Evolutionary conservation across 129 eudicot genomes (phyloP).

Genomic region (Ambrosia artemisiifolia): DNA sequence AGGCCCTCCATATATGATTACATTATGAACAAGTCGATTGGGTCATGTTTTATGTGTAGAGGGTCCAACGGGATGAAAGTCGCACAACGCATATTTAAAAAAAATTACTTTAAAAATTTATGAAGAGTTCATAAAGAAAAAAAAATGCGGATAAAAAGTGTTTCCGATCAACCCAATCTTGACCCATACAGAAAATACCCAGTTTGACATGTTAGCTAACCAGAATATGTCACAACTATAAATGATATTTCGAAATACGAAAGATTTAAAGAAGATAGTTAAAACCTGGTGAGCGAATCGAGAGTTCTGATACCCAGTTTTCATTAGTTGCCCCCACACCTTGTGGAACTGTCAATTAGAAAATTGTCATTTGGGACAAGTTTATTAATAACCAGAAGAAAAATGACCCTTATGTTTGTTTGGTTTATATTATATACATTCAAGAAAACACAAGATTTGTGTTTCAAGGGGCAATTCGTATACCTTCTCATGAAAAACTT

Average conservation of each 20-base stretch:
- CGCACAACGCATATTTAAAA: background rate
- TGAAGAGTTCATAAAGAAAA: background rate
- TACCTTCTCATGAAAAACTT: constrained; percentile 77
- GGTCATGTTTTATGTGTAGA: background rate
- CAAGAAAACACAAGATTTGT: background rate
- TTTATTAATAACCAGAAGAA: background rate
- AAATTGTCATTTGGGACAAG: background rate
- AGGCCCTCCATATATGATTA: background rate
- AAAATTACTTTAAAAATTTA: background rate
- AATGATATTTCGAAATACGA: background rate
- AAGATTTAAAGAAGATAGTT: background rate
- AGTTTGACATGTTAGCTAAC: background rate
- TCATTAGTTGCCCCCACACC: constrained; percentile 98
- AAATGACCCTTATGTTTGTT: background rate
- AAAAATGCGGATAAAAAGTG: background rate
- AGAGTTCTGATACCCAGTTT: constrained; percentile 94
- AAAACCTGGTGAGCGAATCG: constrained; percentile 95
- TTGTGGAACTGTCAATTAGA: constrained; percentile 63
- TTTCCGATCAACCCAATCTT: background rate
- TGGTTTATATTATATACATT: background rate
- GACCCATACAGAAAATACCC: background rate
- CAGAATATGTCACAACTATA: background rate
- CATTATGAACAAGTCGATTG: background rate
- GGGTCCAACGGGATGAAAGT: background rate
- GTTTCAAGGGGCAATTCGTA: background rate